Evolutionary conservation across 257 asterid genomes (phyloP).

Genomic region (Solanum etuberosum): DNA sequence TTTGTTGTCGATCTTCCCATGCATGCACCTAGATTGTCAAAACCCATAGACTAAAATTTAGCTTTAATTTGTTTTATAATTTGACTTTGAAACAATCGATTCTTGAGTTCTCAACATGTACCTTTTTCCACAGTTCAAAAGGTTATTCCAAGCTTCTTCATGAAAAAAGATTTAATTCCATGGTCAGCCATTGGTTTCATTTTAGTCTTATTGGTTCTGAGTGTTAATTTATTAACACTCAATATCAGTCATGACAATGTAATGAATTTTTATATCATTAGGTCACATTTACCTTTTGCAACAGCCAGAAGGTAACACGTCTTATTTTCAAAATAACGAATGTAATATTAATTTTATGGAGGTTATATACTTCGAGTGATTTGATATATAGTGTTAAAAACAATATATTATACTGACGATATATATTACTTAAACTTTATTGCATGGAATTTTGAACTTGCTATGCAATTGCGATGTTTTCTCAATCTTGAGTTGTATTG

Average conservation of each 20-base stretch:
- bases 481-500: neutral
- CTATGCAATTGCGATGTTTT: neutral
- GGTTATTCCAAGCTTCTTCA: slow-evolving; percentile 19
- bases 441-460: neutral
- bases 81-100: slow-evolving; percentile 10
- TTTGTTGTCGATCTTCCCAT: neutral
- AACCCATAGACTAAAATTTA: neutral
- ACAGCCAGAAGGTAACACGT: neutral
- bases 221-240: neutral
- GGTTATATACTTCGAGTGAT: neutral
- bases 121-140: neutral
- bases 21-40: neutral
- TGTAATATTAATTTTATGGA: neutral
- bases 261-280: neutral
- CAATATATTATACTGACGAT: neutral
- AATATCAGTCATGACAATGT: neutral
- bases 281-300: neutral
- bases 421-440: neutral
- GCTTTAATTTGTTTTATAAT: neutral
- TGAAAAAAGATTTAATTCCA: neutral
- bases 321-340: neutral
- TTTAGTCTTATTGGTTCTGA: neutral
- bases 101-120: neutral
- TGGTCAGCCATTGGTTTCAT: neutral
- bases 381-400: neutral